Conservation (phyloP, 1,284 basidiomycete species). For the Cutaneotrichosporon sp. region DNA sequence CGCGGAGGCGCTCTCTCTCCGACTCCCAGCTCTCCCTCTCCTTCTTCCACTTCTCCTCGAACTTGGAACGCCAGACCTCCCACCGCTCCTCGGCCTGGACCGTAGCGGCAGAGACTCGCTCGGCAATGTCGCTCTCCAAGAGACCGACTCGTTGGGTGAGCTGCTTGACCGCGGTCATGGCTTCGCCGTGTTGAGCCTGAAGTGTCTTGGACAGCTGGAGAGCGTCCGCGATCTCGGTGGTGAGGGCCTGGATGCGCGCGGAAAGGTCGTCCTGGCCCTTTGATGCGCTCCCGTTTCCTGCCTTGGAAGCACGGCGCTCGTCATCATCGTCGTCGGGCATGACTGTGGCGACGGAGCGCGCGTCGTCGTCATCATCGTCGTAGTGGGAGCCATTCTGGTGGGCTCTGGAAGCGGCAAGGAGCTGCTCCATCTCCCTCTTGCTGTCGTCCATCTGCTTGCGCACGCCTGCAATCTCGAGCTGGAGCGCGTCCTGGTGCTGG, state of each 20-base stretch:
- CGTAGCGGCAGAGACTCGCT: slow-evolving; percentile 57
- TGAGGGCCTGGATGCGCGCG: slow-evolving; percentile 69
- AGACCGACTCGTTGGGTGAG: slow-evolving; percentile 63
- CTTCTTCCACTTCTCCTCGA: slow-evolving; percentile 73
- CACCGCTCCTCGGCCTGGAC: slow-evolving; percentile 69
- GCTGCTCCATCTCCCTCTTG: slow-evolving; percentile 47
- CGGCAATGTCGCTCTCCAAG: slow-evolving; percentile 56
- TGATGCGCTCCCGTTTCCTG: slow-evolving; percentile 32
- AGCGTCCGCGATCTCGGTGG: slow-evolving; percentile 74
- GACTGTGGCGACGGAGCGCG: slow-evolving; percentile 46
- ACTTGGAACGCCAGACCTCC: slow-evolving; percentile 60
- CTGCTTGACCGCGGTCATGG: slow-evolving; percentile 72
- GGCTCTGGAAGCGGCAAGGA: slow-evolving; percentile 41
- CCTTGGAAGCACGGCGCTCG: background rate
- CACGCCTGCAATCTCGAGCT: slow-evolving; percentile 72
- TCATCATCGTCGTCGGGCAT: slow-evolving; percentile 48
- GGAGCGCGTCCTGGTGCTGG: slow-evolving; percentile 79
- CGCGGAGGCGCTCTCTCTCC: slow-evolving; percentile 73
- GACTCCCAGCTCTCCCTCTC: slow-evolving; percentile 78
- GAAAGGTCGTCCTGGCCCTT: slow-evolving; percentile 61
- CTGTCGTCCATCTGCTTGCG: slow-evolving; percentile 69
- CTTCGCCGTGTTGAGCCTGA: slow-evolving; percentile 74
- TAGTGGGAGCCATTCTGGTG: slow-evolving; percentile 7
- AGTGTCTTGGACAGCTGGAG: slow-evolving; percentile 71
- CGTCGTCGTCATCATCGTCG: slow-evolving; percentile 58